These are phyloP conservation scores for Talaromyces amestolkiae DNA, from an alignment of 2,329 filamentous ascomycete species.

Conservation along the genomic window DNA sequence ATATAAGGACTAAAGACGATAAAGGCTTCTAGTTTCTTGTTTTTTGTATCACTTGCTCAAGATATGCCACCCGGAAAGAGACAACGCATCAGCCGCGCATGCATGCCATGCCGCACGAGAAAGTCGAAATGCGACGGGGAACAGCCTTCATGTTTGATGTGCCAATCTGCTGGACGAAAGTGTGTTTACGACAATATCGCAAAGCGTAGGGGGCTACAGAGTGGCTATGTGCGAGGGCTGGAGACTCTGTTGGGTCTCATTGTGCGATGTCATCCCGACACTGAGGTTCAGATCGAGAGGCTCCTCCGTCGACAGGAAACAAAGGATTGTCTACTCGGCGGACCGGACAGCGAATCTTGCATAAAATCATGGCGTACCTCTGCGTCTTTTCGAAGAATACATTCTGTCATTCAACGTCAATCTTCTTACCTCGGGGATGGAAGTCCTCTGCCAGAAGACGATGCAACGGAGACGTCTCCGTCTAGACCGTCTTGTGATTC, in stretches of 20 bases:
- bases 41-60: background rate
- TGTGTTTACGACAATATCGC: background rate
- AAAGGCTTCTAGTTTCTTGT: background rate
- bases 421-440: background rate
- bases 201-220: slow-evolving; percentile 1
- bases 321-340: background rate
- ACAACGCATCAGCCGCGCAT: slow-evolving; percentile 49
- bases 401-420: background rate
- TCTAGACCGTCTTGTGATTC: background rate
- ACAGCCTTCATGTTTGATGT: slow-evolving; percentile 64
- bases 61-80: background rate
- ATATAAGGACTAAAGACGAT: background rate
- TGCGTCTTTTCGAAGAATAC: background rate
- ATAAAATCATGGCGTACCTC: background rate
- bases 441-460: background rate
- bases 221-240: slow-evolving; percentile 4
- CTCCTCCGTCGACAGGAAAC: slow-evolving; percentile 1
- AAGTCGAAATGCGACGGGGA: slow-evolving; percentile 69
- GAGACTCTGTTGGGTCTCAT: slow-evolving; percentile 5
- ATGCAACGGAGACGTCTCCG: background rate
- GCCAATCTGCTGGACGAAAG: slow-evolving; percentile 35
- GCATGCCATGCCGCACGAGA: slow-evolving; percentile 62
- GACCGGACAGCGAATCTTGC: background rate
- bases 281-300: background rate
- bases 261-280: slow-evolving; percentile 1